Conservation (phyloP, 2,329 filamentous ascomycete species). For the Monosporascus sp. region DNA sequence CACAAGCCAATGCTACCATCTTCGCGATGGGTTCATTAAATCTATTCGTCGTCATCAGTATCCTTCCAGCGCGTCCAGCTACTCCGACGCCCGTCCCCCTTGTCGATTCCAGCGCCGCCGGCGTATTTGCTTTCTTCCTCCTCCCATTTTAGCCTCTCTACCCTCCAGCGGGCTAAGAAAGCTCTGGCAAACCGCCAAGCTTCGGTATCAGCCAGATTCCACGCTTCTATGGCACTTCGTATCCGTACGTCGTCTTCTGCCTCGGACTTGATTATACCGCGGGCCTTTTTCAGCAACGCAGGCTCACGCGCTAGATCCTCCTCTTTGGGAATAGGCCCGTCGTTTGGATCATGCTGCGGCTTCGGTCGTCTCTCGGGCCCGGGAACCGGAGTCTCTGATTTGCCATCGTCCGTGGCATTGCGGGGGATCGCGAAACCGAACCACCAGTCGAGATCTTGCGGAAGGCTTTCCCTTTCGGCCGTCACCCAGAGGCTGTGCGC, state of each 20-base stretch:
- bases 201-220: conserved; percentile 70
- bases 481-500: conserved; percentile 75
- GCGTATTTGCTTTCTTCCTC: conserved; percentile 62
- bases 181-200: conserved; percentile 71
- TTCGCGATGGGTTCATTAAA: neutral
- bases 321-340: conserved; percentile 45
- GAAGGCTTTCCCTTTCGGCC: conserved; percentile 54
- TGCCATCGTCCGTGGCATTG: conserved; percentile 44
- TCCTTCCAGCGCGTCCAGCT: conserved; percentile 30
- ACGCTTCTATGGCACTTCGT: conserved; percentile 55
- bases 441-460: conserved; percentile 77
- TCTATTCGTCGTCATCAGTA: conserved; percentile 18
- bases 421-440: conserved; percentile 80
- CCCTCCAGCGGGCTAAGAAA: conserved; percentile 55
- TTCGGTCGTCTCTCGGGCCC: conserved; percentile 52
- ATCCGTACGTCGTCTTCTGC: conserved; percentile 38
- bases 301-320: conserved; percentile 52
- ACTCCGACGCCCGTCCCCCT: conserved; percentile 27
- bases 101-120: conserved; percentile 53
- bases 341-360: conserved; percentile 39
- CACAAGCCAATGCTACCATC: neutral
- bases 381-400: conserved; percentile 52
- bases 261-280: conserved; percentile 41
- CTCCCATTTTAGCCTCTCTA: conserved; percentile 66
- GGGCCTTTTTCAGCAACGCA: conserved; percentile 48